Evolutionary conservation across 371 early-diverging fungal genomes (phyloP), one percentile per base, ranked within the genome.

Genomic region (Umbelopsis sp.): DNA sequence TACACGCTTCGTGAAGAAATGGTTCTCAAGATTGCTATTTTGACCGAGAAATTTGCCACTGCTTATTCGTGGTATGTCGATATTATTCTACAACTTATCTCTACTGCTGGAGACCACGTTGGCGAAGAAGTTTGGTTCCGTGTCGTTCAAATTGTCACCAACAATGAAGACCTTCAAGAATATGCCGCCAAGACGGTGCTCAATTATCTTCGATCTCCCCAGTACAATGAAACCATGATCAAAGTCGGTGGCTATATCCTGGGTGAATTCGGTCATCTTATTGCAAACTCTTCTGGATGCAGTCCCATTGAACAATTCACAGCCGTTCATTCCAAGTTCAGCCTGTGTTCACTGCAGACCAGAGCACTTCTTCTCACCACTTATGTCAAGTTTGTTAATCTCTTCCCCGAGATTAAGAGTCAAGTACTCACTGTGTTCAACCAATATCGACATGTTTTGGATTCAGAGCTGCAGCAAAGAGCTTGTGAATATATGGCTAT

Each of bases 31-130:
- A 97, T 98, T 72, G 99, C 99, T 48, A 97, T 99, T 74, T 81
- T 99, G 72, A 92, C 98, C 3, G 99, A 99, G 74, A 97, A 96
- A 77, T 98, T 92, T 74, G 97, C 98, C 0, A 94, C 97, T 1
- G 97, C 97, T 71, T 95, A 94, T 73, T 90, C 94, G 20, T 99
- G 99, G 99, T 99, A 98, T 76, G 95, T 99, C 3, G 98, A 99
- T 74, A 94, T 96, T 37, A 96, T 98, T 68, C 82, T 98, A 63
- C 94, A 96, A 72, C 86, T 99, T 50, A 94, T 98, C 68, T 91
- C 93, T n/a, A 86, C 94, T 25, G 97, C 97, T 4, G 98, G 98
- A 24, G 97, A 97, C 69, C 93, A 93, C 72, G 96, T 98, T 11
- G 93, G 95, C 38, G 96, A 98, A 69, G 97, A 97, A 70, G 93